Base-by-base conservation (phyloP, 139 green algal genomes). In the Eudorina sp. region DNA sequence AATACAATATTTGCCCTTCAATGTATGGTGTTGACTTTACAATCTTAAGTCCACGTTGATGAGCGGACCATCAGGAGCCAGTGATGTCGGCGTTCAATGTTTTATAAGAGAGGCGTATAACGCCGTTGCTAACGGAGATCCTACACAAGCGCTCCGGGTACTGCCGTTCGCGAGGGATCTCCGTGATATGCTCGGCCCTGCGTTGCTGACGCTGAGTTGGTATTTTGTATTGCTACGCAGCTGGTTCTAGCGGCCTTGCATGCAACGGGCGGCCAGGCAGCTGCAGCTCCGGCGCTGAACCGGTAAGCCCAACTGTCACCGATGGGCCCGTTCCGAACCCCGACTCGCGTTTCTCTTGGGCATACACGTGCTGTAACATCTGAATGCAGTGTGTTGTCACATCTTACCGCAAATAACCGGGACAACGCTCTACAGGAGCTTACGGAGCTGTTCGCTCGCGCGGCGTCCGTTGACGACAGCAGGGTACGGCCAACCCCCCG, bases 131-230 rank as follows among this genome's bases (percentile, higher is more conserved):
- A 38, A 25, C 25, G 79, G 79, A 5, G 79, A 85, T 19, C 79
- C 79, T 5, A 48, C 79, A 46, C 27, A 43, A 34, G 79, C 79
- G 29, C 29, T 85, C 41, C 55, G 79, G 79, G 79, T 85, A 46
- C 9, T 45, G 36, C n/a, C 13, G 3, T n/a, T n/a, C n/a, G n/a
- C n/a, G n/a, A n/a, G n/a, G n/a, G n/a, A n/a, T n/a, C n/a, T n/a
- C n/a, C n/a, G n/a, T n/a, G n/a, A n/a, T n/a, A n/a, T n/a, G n/a
- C n/a, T n/a, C n/a, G n/a, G n/a, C n/a, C n/a, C n/a, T n/a, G n/a
- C n/a, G n/a, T n/a, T n/a, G n/a, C n/a, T n/a, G n/a, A n/a, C n/a
- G n/a, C n/a, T n/a, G n/a, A n/a, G n/a, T n/a, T n/a, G n/a, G n/a
- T n/a, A n/a, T n/a, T n/a, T 68, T 6, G 21, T 68, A 68, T 51